Evolutionary conservation across 139 green algal genomes (phyloP).

Genomic region (Tetradesmus lagerheimii): DNA sequence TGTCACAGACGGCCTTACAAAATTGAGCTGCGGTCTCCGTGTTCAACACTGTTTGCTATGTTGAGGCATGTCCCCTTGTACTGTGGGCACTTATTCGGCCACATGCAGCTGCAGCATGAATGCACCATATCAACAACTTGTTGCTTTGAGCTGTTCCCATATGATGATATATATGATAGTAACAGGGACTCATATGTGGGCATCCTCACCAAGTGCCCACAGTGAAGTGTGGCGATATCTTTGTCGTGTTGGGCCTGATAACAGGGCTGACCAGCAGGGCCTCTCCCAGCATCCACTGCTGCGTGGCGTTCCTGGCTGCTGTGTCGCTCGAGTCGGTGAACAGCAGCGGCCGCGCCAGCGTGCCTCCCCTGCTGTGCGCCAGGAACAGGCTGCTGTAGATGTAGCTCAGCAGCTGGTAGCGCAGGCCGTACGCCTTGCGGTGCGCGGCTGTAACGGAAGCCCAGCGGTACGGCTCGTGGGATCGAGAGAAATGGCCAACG

Average conservation of each 20-base stretch:
- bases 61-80: too few species aligned
- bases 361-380: slow-evolving; percentile 59
- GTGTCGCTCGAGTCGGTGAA: slow-evolving; percentile 28
- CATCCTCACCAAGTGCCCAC: slow-evolving; percentile 56
- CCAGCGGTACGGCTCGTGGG: slow-evolving; percentile 66
- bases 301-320: slow-evolving; percentile 12
- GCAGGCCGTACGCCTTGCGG: slow-evolving; percentile 38
- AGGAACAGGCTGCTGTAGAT: slow-evolving; percentile 71
- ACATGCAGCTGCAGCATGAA: too few species aligned
- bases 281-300: slow-evolving; percentile 79
- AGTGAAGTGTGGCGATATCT: slow-evolving; percentile 76
- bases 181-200: background rate
- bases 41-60: too few species aligned
- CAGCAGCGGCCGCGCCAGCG: slow-evolving; percentile 78
- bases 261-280: slow-evolving; percentile 77
- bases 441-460: slow-evolving; percentile 59
- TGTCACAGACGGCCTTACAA: too few species aligned
- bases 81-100: too few species aligned
- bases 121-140: too few species aligned
- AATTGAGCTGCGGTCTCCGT: too few species aligned
- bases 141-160: background rate
- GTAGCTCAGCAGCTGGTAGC: slow-evolving; percentile 79
- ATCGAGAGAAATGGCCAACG: slow-evolving; percentile 16
- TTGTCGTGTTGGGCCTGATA: slow-evolving; percentile 50
- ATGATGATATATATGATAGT: background rate